These are phyloP conservation scores for Colletotrichum camelliae DNA, from an alignment of 2,329 filamentous ascomycete genomes.

Conservation along the genomic window DNA sequence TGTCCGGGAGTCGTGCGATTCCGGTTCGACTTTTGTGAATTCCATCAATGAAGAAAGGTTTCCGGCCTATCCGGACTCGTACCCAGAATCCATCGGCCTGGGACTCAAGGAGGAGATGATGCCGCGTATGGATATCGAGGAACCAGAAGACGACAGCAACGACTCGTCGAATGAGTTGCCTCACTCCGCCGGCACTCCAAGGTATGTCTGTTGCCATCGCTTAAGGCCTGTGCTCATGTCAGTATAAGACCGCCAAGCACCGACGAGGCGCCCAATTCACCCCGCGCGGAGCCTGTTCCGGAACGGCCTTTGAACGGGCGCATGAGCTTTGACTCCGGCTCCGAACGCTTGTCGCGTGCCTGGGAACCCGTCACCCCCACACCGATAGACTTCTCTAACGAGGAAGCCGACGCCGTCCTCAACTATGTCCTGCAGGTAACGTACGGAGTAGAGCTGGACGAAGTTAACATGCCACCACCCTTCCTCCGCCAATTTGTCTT, in stretches of 20 bases:
- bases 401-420: slow-evolving; percentile 39
- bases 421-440: slow-evolving; percentile 41
- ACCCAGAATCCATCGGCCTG: neutral
- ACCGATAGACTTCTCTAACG: slow-evolving; percentile 34
- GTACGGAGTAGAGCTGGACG: slow-evolving; percentile 42
- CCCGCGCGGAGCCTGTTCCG: neutral
- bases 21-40: slow-evolving; percentile 41
- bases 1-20: slow-evolving; percentile 32
- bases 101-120: slow-evolving; percentile 34
- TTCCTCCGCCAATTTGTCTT: slow-evolving; percentile 35
- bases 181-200: slow-evolving; percentile 10
- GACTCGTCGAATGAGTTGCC: neutral
- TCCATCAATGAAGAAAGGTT: slow-evolving; percentile 17
- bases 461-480: slow-evolving; percentile 30
- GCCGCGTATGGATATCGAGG: slow-evolving; percentile 28
- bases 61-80: slow-evolving; percentile 12
- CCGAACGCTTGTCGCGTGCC: slow-evolving; percentile 15
- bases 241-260: neutral
- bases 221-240: neutral
- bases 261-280: neutral
- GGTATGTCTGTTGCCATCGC: neutral
- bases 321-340: slow-evolving; percentile 22
- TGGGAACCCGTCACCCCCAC: slow-evolving; percentile 25
- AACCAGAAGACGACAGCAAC: slow-evolving; percentile 1
- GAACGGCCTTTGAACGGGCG: slow-evolving; percentile 4